Base-by-base conservation (phyloP, 2,329 filamentous ascomycete genomes). In the Penicillium sp. region DNA sequence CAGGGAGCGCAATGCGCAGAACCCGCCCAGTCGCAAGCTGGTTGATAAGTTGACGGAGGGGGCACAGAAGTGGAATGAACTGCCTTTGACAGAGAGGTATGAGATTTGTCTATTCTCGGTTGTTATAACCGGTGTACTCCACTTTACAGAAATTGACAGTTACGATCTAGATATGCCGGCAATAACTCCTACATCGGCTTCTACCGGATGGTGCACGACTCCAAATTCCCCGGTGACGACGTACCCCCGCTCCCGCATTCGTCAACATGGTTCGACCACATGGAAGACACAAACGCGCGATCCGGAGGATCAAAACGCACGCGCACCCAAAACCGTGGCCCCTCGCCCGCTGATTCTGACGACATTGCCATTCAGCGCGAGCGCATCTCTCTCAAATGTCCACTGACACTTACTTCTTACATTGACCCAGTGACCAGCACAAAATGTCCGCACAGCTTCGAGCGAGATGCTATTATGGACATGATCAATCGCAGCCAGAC, bases 131-230 rank as follows among this genome's bases (percentile, higher is more conserved):
- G 2, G 10, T 32, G 4, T 18, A 43, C 10, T 26, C 5, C 11
- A 27, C 66, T 65, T 0, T 73, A 32, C 48, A 50, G 32, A 9
- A 16, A 39, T 43, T 60, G 51, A 60, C 47, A 35, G 19, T 51
- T 41, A 43, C 30, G 29, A 36, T 55, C 34, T 47, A 73, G 71
- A 59, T 89, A 89, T 66, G 77, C 81, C 4, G 72, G 76, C 8
- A 78, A 87, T 64, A 83, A 86, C 60, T 74, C 78, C 47, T 89
- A 89, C 69, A 74, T 78, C 44, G 76, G 77, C 19, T 89, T 87
- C 76, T 83, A 84, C 65, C 74, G 76, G 8, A 71, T 82, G n/a
- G 76, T 87, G 3, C 84, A 87, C 67, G 83, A 87, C 60, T 79
- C 84, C 27, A 79, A 78, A 45, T 74, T 84, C 58, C 77, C 76